Conservation (phyloP, 2,329 filamentous ascomycete species). For the Amylocarpus encephaloides region DNA sequence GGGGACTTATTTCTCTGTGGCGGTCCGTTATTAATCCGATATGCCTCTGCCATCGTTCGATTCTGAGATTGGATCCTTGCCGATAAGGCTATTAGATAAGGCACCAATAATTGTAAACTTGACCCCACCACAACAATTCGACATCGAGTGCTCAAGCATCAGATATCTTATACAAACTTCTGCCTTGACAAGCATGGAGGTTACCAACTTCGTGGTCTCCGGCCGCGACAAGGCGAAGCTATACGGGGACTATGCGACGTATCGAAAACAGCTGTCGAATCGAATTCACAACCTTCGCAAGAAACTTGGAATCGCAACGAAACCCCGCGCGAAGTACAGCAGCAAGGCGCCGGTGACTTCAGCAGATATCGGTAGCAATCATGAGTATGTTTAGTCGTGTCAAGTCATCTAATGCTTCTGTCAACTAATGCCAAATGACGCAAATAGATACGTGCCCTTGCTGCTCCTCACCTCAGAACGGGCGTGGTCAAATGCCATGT, state of each 20-base stretch:
- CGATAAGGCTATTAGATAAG: too few species aligned
- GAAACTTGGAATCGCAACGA: conserved; percentile 77
- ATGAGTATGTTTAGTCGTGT: conserved; percentile 56
- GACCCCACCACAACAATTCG: conserved; percentile 5
- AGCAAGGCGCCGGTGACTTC: conserved; percentile 64
- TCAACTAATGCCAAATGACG: conserved; percentile 10
- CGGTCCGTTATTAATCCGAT: background rate
- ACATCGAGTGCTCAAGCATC: background rate
- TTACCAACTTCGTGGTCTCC: conserved; percentile 76
- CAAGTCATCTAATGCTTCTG: background rate
- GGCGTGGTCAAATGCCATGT: conserved; percentile 93
- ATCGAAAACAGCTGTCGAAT: conserved; percentile 72
- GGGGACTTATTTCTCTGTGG: background rate
- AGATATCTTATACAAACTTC: background rate
- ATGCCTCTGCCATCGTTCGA: background rate
- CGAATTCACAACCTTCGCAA: conserved; percentile 77
- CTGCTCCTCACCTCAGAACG: conserved; percentile 81
- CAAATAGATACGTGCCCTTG: conserved; percentile 63
- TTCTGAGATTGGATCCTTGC: too few species aligned
- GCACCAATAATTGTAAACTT: background rate
- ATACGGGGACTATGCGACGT: conserved; percentile 81
- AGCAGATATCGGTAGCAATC: conserved; percentile 66
- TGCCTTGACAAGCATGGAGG: conserved; percentile 59
- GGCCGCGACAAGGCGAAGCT: conserved; percentile 78
- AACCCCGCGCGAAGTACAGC: conserved; percentile 79